Base-by-base conservation (phyloP, 306 rosid species). In the Medicago truncatula region DNA sequence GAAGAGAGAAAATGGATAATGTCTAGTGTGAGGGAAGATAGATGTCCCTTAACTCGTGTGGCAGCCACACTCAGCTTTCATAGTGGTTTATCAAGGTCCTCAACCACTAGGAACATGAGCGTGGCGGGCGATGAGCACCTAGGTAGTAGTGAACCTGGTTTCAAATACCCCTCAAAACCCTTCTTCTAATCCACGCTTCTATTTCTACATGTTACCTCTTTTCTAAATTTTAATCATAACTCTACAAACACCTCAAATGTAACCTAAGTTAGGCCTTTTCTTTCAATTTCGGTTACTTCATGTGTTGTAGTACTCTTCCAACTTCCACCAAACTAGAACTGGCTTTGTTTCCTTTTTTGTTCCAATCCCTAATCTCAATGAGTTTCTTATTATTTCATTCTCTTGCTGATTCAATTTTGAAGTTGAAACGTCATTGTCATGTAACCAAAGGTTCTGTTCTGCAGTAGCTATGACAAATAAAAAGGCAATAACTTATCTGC, bases 401-500 rank as follows among this genome's bases (percentile, higher is more conserved):
- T 67, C 38, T 44, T 66, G 12, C 71, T 41, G 41, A 41, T 43
- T 66, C 52, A 20, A 10, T 16, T 43, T 40, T 67, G 56, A 67
- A 43, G 56, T 43, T 67, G 54, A 20, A 67, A 20, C 56, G 20
- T 67, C 71, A 12, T 43, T 67, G 38, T 67, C 71, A 43, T 43
- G 12, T 3, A 9, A 65, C 70, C 49, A 0, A 63, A 9, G 28
- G 8, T 38, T 64, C 28, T 64, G n/a, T 64, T 64, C 1, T 64
- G 21, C 12, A 6, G n/a, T 9, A 21, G 15, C 20, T 38, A 36
- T n/a, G 7, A 36, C 46, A 34, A 4, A 34, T 34, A 31, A 4
- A 62, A 62, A 34, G 8, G 68, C 7, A 11, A 36, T 34, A 43
- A 2, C 13, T 0, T 10, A 65, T 39, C 17, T 65, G 28, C 52